These are phyloP conservation scores for Moringa oleifera DNA, from an alignment of 345 rosid species.

Conservation along the genomic window DNA sequence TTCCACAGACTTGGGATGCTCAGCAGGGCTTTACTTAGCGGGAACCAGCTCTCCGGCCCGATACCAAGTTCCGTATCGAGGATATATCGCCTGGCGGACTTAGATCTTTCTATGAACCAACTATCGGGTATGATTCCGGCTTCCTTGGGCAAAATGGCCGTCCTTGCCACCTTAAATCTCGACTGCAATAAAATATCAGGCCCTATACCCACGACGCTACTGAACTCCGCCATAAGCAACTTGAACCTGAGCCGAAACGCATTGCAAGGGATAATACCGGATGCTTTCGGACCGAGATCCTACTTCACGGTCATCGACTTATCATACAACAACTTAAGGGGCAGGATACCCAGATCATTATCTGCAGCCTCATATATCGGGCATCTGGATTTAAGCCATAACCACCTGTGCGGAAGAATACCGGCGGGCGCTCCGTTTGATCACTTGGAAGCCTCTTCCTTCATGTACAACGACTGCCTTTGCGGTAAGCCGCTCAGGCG, in stretches of 20 bases:
- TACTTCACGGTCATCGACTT: slow-evolving; percentile 72
- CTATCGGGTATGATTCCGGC: slow-evolving; percentile 60
- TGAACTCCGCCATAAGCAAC: slow-evolving; percentile 50
- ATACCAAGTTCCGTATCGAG: slow-evolving; percentile 51
- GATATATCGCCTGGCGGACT: slow-evolving; percentile 78
- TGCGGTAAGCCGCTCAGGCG: slow-evolving; percentile 73
- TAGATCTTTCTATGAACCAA: slow-evolving; percentile 66
- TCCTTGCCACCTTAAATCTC: slow-evolving; percentile 71
- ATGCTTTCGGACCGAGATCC: slow-evolving; percentile 65
- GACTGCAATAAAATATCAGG: slow-evolving; percentile 67
- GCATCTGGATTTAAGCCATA: slow-evolving; percentile 83
- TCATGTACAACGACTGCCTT: slow-evolving; percentile 61
- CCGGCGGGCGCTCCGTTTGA: slow-evolving; percentile 74
- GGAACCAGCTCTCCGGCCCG: slow-evolving; percentile 51
- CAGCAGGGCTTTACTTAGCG: slow-evolving; percentile 67
- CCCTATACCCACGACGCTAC: slow-evolving; percentile 42
- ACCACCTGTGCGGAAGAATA: slow-evolving; percentile 76
- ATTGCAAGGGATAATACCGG: slow-evolving; percentile 53
- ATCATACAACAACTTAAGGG: slow-evolving; percentile 53
- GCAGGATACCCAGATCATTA: slow-evolving; percentile 56
- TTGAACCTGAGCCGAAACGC: slow-evolving; percentile 64
- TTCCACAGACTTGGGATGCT: slow-evolving; percentile 62
- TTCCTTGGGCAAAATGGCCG: slow-evolving; percentile 73
- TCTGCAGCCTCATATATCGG: slow-evolving; percentile 62
- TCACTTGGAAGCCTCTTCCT: slow-evolving; percentile 81